phyloP scores from a whole-genome alignment of 1,284 basidiomycete species.

The Fomitopsis schrenkii region DNA sequence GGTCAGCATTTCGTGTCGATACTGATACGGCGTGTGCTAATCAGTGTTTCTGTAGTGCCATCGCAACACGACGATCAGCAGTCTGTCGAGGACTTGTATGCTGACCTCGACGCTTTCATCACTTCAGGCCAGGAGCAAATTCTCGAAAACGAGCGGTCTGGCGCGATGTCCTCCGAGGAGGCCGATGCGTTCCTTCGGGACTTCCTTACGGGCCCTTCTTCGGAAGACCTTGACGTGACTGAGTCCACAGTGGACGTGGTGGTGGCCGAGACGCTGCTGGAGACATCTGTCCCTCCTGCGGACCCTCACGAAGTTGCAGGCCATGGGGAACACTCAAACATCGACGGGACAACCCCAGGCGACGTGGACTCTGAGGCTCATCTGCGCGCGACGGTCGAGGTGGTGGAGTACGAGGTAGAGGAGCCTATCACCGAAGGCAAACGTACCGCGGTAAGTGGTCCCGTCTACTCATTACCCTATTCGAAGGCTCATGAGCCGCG shows the following conservation, averaged over 20 bases:
- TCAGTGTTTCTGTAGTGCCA: not conserved
- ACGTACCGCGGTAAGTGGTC: conserved; percentile 21
- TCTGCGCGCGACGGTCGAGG: conserved; percentile 2
- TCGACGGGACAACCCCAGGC: conserved; percentile 1
- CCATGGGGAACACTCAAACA: not conserved
- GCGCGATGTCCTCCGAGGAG: not conserved
- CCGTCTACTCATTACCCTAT: not conserved
- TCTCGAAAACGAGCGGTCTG: not conserved
- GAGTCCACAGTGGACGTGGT: not conserved
- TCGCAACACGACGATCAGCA: not conserved
- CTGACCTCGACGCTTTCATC: conserved; percentile 17
- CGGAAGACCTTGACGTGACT: not conserved
- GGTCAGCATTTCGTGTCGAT: not conserved
- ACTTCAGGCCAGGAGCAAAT: not conserved
- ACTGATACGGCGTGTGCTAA: not conserved
- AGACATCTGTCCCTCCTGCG: not conserved
- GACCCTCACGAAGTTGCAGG: not conserved
- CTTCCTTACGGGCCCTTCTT: not conserved
- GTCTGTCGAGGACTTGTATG: conserved; percentile 23
- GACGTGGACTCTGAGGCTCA: conserved; percentile 2
- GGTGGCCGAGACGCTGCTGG: not conserved
- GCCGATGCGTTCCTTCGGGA: not conserved
- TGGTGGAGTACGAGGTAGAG: conserved; percentile 22
- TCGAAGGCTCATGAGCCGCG: not conserved
- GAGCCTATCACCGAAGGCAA: conserved; percentile 23